A percentile compares a stretch with the other conserved stretches of the same genome.
phyloP scores from a whole-genome alignment of 192 early-diverging fungal genomes.

The Allomyces macrogynus region DNA sequence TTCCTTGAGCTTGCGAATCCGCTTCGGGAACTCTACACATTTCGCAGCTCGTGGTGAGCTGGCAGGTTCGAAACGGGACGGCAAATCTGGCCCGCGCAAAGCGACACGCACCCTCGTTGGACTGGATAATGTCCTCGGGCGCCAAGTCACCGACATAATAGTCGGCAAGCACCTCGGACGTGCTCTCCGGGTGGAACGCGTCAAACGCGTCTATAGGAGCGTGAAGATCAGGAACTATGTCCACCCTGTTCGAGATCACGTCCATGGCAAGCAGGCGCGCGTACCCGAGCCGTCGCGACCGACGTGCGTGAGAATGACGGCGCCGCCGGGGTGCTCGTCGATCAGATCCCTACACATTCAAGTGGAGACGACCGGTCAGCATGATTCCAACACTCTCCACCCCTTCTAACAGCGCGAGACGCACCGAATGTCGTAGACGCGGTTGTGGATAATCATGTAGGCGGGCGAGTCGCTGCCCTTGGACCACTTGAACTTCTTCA shows the following conservation, averaged over 20 bases:
- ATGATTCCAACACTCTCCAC: too few relatives aligned
- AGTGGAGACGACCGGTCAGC: too few relatives aligned
- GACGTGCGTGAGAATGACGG: slow-evolving; percentile 48
- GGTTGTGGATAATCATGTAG: slow-evolving; percentile 50
- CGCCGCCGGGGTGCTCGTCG: slow-evolving; percentile 55
- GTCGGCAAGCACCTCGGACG: slow-evolving; percentile 43
- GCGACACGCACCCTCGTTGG: slow-evolving; percentile 13
- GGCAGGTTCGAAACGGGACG: neutral
- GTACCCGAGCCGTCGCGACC: slow-evolving; percentile 50
- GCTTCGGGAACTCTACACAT: slow-evolving; percentile 24
- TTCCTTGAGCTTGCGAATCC: slow-evolving; percentile 35
- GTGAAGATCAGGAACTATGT: slow-evolving; percentile 9
- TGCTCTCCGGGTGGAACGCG: slow-evolving; percentile 47
- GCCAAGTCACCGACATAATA: slow-evolving; percentile 53
- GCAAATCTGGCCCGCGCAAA: neutral
- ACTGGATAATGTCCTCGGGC: slow-evolving; percentile 19
- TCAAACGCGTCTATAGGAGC: slow-evolving; percentile 40
- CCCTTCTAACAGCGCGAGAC: too few relatives aligned
- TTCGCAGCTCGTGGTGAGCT: neutral
- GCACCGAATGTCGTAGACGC: slow-evolving; percentile 46
- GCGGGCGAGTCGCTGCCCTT: slow-evolving; percentile 5
- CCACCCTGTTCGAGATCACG: neutral
- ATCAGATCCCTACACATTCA: slow-evolving; percentile 30
- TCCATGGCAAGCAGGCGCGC: slow-evolving; percentile 1
- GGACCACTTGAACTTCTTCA: too few relatives aligned